Conservation (phyloP, 2,329 filamentous ascomycete genomes). For the Cadophora luteo-olivacea region DNA sequence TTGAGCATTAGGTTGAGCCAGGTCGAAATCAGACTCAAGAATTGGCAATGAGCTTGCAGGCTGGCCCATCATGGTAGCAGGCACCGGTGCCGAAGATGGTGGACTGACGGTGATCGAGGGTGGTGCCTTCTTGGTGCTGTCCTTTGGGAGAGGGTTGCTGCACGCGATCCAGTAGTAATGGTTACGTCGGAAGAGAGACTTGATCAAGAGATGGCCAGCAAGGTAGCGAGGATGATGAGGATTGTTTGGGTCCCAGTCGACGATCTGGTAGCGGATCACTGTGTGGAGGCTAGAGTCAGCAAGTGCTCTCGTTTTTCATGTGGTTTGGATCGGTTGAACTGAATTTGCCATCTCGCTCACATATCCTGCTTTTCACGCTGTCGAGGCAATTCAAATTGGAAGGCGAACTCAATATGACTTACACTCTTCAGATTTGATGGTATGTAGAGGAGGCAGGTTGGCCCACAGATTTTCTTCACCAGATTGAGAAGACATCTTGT, state of each 20-base stretch:
- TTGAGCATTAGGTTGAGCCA: background rate
- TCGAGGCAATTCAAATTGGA: background rate
- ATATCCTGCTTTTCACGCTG: background rate
- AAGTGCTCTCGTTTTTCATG: background rate
- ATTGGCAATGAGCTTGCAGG: background rate
- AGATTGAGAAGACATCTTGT: background rate
- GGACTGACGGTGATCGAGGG: background rate
- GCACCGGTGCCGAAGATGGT: background rate
- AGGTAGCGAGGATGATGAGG: slow-evolving; percentile 15
- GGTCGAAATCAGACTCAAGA: background rate
- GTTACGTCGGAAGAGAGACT: background rate
- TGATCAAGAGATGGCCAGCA: background rate
- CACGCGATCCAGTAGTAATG: slow-evolving; percentile 19
- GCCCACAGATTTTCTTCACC: background rate
- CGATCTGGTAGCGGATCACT: background rate
- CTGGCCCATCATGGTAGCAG: background rate
- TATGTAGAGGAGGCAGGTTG: background rate
- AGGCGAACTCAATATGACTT: background rate
- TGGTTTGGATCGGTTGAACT: background rate
- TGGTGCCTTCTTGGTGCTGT: background rate
- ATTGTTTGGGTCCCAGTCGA: slow-evolving; percentile 5
- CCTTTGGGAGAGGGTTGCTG: slow-evolving; percentile 12
- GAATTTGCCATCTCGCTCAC: background rate
- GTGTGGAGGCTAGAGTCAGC: background rate
- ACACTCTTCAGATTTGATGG: slow-evolving; percentile 9